Percentiles rank a stretch among this genome's conserved stretches.
Conservation (phyloP, 768 basidiomycete species). For the Mycena albidolilacea region DNA sequence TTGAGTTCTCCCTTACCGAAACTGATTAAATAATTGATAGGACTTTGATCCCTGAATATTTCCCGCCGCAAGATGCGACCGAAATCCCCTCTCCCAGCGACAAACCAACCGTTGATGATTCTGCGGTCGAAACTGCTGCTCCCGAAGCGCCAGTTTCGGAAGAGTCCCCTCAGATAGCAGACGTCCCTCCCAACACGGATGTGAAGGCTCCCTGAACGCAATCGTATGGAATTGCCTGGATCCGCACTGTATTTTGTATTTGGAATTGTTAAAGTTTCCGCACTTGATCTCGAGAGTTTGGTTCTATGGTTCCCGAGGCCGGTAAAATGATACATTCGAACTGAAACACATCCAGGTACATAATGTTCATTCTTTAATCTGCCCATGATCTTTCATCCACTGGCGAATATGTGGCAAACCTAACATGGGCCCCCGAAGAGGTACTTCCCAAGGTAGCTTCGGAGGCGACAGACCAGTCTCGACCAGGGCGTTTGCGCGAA, state of each 20-base stretch:
- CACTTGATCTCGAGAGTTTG: too few relatives aligned
- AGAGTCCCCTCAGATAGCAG: constrained; percentile 19
- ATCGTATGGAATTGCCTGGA: background rate
- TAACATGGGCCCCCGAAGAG: constrained; percentile 32
- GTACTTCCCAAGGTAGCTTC: constrained; percentile 25
- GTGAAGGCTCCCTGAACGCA: constrained; percentile 5
- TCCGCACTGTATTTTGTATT: constrained; percentile 16
- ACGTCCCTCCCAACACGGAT: background rate
- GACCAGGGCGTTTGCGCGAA: constrained; percentile 22
- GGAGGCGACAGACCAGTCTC: constrained; percentile 37
- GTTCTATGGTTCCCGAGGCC: too few relatives aligned
- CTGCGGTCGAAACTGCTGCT: background rate
- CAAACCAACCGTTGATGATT: constrained; percentile 5
- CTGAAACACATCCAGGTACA: background rate
- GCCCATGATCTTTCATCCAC: constrained; percentile 31
- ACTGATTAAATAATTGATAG: constrained; percentile 41
- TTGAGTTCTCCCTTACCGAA: constrained; percentile 13
- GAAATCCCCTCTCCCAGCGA: constrained; percentile 6
- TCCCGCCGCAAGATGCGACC: constrained; percentile 55
- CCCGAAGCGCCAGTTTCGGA: constrained; percentile 8
- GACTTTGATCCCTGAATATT: constrained; percentile 74
- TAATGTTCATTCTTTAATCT: constrained; percentile 30
- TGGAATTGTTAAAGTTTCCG: background rate
- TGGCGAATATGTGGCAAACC: constrained; percentile 31
- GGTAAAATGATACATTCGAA: too few relatives aligned